phyloP scores from a whole-genome alignment of 1,139 yeast species.

The Saccharomycopsis hybrid region DNA sequence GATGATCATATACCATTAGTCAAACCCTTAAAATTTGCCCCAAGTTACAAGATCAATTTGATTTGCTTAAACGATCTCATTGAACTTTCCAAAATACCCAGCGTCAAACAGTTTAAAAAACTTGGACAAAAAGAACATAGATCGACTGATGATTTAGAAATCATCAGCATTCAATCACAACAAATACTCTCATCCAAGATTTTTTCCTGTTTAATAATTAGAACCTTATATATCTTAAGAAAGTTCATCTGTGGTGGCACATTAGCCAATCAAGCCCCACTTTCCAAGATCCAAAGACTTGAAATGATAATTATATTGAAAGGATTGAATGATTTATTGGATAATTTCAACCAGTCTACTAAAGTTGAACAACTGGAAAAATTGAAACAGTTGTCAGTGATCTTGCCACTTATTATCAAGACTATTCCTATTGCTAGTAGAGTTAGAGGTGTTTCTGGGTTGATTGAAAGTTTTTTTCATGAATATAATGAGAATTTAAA shows the following conservation, averaged over 20 bases:
- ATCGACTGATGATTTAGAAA: slow-evolving; percentile 8
- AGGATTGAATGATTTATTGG: slow-evolving; percentile 30
- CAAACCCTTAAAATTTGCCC: slow-evolving; percentile 33
- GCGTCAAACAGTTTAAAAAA: slow-evolving; percentile 11
- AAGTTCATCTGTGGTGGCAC: slow-evolving; percentile 47
- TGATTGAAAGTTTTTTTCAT: slow-evolving; percentile 2
- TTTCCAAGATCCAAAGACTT: slow-evolving; percentile 43
- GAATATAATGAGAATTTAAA: slow-evolving; percentile 6
- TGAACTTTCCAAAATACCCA: slow-evolving; percentile 26
- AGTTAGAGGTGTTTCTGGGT: slow-evolving; percentile 25
- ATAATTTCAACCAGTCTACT: slow-evolving; percentile 21
- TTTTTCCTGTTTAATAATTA: slow-evolving; percentile 37
- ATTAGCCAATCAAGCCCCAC: slow-evolving; percentile 45
- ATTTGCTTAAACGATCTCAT: slow-evolving; percentile 44
- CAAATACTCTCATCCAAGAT: slow-evolving; percentile 26
- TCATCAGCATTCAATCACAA: slow-evolving; percentile 24
- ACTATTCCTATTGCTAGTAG: slow-evolving; percentile 31
- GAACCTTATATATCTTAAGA: slow-evolving; percentile 46
- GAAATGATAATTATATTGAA: slow-evolving; percentile 37
- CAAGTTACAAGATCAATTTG: slow-evolving; percentile 38
- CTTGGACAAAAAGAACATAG: not conserved
- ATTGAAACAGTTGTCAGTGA: slow-evolving; percentile 25
- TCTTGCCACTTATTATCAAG: slow-evolving; percentile 35
- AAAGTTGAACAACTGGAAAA: slow-evolving; percentile 18
- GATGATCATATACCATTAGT: slow-evolving; percentile 42